Base-by-base conservation (phyloP, 1,139 yeast genomes). In the Taphrina sp. region DNA sequence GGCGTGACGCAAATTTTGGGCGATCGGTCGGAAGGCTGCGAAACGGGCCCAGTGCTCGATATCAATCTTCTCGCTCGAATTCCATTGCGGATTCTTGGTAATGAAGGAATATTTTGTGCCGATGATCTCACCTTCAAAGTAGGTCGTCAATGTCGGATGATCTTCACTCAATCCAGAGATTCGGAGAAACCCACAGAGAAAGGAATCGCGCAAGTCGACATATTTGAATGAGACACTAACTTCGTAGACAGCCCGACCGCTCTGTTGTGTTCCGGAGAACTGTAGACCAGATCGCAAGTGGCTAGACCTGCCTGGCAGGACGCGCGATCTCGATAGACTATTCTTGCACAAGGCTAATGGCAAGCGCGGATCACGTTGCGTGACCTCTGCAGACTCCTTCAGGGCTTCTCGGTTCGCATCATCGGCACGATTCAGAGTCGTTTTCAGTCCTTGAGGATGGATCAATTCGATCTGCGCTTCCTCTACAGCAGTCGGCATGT, bases 11-110 rank as follows among this genome's bases (percentile, higher is more conserved):
- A 34, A 10, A 14, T 16, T 41, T 20, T 16, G 47, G 43, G 68
- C 67, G 52, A 74, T 69, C 36, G 70, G 66, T 38, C 80, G 66
- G 79, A 80, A 79, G 14, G 81, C 76, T 1, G 83, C 81, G 63
- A 90, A 82, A 64, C 85, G 79, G 51, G 82, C 77, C 97, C 96
- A 90, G 70, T 89, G 96, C 61, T 82, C 86, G 51, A 86, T 70
- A 70, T 89, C 96, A 59, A 82, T 84, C 57, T 78, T 76, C 54
- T 78, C 79, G 39, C 72, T 73, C 1, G 95, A 76, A 3, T 82
- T 83, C 89, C 89, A 81, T 26, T 72, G 67, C 28, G 66, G 71
- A 56, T 69, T 73, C 41, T 70, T 69, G 34, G 83, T 81, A 63
- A 66, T 70, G 62, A 76, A 79, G 36, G 76, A 75, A 59, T 71